phyloP scores from a whole-genome alignment of 2,329 filamentous ascomycete species.

The Cytospora paraplurivora region DNA sequence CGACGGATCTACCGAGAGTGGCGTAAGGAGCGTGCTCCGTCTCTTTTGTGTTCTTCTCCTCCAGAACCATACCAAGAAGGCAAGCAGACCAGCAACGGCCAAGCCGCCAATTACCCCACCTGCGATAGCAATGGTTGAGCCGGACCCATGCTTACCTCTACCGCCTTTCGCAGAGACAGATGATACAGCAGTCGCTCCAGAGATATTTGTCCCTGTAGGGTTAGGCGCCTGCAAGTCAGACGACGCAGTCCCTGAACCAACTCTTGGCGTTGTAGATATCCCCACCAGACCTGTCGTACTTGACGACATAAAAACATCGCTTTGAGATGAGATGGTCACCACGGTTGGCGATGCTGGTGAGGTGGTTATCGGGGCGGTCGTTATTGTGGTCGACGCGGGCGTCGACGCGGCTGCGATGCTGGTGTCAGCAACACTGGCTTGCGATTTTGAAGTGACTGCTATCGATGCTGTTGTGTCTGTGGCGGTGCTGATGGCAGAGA shows the following conservation, averaged over 20 bases:
- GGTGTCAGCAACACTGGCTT: conserved; percentile 43
- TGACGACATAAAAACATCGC: conserved; percentile 16
- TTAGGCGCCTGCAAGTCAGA: conserved; percentile 6
- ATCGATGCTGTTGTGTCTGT: conserved; percentile 31
- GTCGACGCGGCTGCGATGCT: conserved; percentile 34
- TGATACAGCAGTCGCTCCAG: conserved; percentile 34
- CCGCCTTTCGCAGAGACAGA: neutral
- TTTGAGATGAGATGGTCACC: conserved; percentile 11
- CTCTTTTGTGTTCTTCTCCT: conserved; percentile 46
- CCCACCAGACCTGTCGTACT: conserved; percentile 16
- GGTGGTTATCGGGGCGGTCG: conserved; percentile 20
- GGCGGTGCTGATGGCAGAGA: conserved; percentile 31
- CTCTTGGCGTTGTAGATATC: conserved; percentile 28
- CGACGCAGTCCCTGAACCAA: conserved; percentile 28
- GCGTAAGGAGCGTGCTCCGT: conserved; percentile 53
- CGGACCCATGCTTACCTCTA: conserved; percentile 33
- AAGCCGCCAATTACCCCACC: conserved; percentile 55
- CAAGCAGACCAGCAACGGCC: conserved; percentile 48
- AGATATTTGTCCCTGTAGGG: neutral
- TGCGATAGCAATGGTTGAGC: conserved; percentile 48
- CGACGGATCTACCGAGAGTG: conserved; percentile 43
- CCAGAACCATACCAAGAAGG: conserved; percentile 55
- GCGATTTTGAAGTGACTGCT: conserved; percentile 28
- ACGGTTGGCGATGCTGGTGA: neutral
- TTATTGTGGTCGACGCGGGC: conserved; percentile 26